phyloP scores from a whole-genome alignment of 2,329 filamentous ascomycete species.

The Ophiostoma perfectum region DNA sequence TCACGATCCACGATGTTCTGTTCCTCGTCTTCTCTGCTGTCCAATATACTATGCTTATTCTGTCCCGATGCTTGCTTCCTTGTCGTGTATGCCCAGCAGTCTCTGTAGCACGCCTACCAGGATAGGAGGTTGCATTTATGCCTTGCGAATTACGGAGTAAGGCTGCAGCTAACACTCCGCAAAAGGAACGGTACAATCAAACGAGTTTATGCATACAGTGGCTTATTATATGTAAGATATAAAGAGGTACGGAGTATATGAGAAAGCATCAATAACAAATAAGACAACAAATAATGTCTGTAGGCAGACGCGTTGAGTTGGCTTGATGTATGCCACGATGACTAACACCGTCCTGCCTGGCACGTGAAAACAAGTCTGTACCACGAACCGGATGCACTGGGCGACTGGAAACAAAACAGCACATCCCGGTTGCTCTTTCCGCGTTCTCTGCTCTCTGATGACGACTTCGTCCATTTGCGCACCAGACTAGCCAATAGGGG shows the following conservation, averaged over 20 bases:
- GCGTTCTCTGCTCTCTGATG: not conserved
- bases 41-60: not conserved
- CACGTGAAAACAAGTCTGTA: slow-evolving; percentile 1
- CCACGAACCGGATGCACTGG: not conserved
- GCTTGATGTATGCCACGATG: not conserved
- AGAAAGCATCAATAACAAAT: not conserved
- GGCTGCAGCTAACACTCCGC: not conserved
- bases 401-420: no score
- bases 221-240: not conserved
- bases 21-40: not conserved
- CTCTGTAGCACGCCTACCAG: no score
- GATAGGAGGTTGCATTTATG: not conserved
- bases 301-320: no score
- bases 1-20: slow-evolving; percentile 1
- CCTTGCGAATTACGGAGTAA: not conserved
- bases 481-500: not conserved
- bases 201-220: not conserved
- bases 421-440: not conserved
- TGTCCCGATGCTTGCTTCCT: not conserved
- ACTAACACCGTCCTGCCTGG: not conserved
- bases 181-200: not conserved
- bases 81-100: no score
- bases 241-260: not conserved
- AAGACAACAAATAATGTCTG: not conserved
- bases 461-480: not conserved